Conservation (phyloP, 1,139 yeast species). For the Lodderomyces jiufengensis region DNA sequence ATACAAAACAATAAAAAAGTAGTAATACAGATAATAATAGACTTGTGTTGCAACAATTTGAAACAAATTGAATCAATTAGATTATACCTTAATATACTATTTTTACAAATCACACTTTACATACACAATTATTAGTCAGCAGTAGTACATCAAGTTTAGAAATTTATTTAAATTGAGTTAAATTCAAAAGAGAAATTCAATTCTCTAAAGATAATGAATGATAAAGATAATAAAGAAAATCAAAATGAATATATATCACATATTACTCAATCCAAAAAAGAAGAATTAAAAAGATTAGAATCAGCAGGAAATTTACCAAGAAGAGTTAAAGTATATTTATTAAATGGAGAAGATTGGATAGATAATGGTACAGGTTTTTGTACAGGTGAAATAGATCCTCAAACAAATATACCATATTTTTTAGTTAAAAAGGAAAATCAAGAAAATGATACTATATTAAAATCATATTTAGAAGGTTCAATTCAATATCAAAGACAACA, state of each 20-base stretch:
- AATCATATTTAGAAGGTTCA: constrained; percentile 64
- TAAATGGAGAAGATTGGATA: constrained; percentile 81
- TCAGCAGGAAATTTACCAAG: constrained; percentile 40
- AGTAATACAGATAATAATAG: no score
- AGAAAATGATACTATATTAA: constrained; percentile 55
- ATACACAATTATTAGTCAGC: no score
- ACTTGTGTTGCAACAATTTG: no score
- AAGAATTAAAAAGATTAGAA: constrained; percentile 8
- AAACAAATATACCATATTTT: constrained; percentile 51
- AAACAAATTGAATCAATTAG: no score
- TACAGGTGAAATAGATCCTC: constrained; percentile 56
- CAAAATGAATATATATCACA: not conserved
- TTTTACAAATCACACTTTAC: no score
- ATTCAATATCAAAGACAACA: constrained; percentile 92
- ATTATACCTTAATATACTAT: no score
- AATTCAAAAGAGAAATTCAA: no score
- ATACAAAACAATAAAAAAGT: not conserved
- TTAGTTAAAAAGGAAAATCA: constrained; percentile 72
- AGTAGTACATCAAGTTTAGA: no score
- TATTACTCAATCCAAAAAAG: constrained; percentile 5
- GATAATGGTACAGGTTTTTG: constrained; percentile 95
- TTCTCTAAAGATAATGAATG: not conserved
- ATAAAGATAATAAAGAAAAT: not conserved
- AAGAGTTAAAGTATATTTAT: constrained; percentile 83
- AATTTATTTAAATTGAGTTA: no score